Conservation (phyloP, 768 basidiomycete genomes). For the Pulveroboletus ravenelii region DNA sequence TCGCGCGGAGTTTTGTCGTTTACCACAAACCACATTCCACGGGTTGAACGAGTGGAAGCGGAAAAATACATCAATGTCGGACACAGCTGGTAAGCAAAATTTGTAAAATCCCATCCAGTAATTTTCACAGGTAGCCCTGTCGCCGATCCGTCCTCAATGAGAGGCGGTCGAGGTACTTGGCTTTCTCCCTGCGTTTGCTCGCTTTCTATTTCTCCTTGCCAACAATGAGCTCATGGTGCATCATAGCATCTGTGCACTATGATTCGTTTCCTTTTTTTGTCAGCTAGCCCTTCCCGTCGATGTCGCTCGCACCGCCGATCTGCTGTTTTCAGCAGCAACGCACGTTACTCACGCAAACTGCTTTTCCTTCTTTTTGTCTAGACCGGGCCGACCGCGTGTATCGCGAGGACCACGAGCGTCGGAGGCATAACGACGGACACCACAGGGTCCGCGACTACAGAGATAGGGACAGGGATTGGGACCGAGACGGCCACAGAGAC, state of each 20-base stretch:
- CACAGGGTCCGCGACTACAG: constrained; percentile 50
- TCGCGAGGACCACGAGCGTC: constrained; percentile 59
- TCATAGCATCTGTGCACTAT: constrained; percentile 40
- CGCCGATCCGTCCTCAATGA: constrained; percentile 27
- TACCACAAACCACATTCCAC: constrained; percentile 23
- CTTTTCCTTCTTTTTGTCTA: constrained; percentile 44
- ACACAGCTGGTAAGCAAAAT: constrained; percentile 51
- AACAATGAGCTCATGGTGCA: constrained; percentile 66
- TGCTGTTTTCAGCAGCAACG: constrained; percentile 39
- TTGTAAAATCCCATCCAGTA: constrained; percentile 11
- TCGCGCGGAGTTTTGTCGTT: constrained; percentile 21
- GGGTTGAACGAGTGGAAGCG: too few relatives aligned
- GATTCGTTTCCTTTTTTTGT: constrained; percentile 30
- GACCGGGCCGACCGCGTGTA: constrained; percentile 50
- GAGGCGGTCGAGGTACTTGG: constrained; percentile 33
- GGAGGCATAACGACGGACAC: constrained; percentile 56
- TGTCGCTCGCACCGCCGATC: constrained; percentile 38
- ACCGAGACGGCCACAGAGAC: constrained; percentile 34
- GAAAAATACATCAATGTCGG: constrained; percentile 37
- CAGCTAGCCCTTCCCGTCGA: constrained; percentile 61
- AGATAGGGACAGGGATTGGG: constrained; percentile 43
- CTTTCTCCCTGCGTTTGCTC: constrained; percentile 31
- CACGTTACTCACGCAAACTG: constrained; percentile 49
- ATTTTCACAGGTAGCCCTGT: constrained; percentile 28
- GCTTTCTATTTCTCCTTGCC: constrained; percentile 35